These are phyloP conservation scores for Murraya koenigii DNA, from an alignment of 345 rosid species.

Conservation along the genomic window DNA sequence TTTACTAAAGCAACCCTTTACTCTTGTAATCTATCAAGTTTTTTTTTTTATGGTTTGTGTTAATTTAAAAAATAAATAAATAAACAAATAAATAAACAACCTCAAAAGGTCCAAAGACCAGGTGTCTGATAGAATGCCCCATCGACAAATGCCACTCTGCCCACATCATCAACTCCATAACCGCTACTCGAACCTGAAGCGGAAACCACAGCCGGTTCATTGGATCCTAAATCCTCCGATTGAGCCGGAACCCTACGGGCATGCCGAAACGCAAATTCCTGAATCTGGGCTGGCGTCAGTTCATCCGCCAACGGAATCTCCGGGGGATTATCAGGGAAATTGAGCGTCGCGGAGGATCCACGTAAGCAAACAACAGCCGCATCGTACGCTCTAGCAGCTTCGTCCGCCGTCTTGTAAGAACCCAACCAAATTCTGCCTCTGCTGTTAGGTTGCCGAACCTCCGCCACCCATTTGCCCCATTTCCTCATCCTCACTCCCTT, in stretches of 20 bases:
- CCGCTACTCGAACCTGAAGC: neutral
- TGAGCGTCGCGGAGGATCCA: conserved; percentile 44
- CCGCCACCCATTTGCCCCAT: conserved; percentile 84
- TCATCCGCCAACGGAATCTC: conserved; percentile 23
- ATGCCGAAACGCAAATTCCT: conserved; percentile 41
- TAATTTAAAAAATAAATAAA: no score
- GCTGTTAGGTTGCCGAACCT: conserved; percentile 56
- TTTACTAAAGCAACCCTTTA: neutral
- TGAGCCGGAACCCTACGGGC: conserved; percentile 14
- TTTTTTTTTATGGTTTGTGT: no score
- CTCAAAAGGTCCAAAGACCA: conserved; percentile 30
- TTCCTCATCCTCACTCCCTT: conserved; percentile 71
- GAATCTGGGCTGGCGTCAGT: conserved; percentile 38
- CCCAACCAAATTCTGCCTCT: conserved; percentile 64
- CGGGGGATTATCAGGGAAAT: conserved; percentile 46
- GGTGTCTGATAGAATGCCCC: conserved; percentile 31
- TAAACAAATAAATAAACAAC: neutral
- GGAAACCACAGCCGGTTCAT: neutral
- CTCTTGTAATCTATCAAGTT: neutral
- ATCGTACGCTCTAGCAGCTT: conserved; percentile 69
- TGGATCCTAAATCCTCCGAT: conserved; percentile 5
- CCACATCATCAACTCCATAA: neutral
- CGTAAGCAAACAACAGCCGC: conserved; percentile 57
- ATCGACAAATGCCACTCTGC: neutral
- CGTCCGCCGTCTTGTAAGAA: conserved; percentile 52